Evolutionary conservation across 345 rosid species (phyloP).

Genomic region (Ailanthus altissimus): DNA sequence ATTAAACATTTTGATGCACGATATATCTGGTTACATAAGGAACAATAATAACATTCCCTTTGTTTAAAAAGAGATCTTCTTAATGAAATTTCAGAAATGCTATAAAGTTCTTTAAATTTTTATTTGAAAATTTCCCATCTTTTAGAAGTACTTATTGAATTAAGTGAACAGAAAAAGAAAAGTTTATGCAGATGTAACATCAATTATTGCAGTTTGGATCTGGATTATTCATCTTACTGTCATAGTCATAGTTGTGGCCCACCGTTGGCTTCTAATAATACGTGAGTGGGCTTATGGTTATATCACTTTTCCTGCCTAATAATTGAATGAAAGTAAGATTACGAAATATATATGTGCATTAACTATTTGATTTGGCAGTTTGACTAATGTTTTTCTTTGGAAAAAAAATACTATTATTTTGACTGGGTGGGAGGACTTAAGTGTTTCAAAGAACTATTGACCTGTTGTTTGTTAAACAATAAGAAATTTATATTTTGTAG

Average conservation of each 20-base stretch:
- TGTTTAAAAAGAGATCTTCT: not conserved
- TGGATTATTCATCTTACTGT: not conserved
- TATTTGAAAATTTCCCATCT: not conserved
- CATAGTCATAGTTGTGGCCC: not conserved
- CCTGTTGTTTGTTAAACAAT: not conserved
- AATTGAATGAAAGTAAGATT: not conserved
- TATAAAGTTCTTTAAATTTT: not conserved
- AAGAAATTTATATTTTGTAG: not conserved
- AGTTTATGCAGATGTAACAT: not conserved
- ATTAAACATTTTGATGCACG: not conserved
- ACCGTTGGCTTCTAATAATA: not conserved
- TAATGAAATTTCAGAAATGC: not conserved
- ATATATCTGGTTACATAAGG: not conserved
- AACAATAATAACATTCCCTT: not conserved
- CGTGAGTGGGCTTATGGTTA: not conserved
- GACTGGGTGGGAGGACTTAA: not conserved
- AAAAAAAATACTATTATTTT: not conserved
- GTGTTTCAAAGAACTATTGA: not conserved
- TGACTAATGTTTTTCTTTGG: not conserved
- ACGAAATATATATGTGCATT: no score
- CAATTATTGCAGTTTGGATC: not conserved
- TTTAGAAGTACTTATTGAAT: not conserved
- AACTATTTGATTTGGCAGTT: not conserved
- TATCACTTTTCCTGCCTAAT: not conserved
- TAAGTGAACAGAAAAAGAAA: not conserved